Evolutionary conservation across 23 red algal genomes (phyloP).

Genomic region (Gracilaria caudata): DNA sequence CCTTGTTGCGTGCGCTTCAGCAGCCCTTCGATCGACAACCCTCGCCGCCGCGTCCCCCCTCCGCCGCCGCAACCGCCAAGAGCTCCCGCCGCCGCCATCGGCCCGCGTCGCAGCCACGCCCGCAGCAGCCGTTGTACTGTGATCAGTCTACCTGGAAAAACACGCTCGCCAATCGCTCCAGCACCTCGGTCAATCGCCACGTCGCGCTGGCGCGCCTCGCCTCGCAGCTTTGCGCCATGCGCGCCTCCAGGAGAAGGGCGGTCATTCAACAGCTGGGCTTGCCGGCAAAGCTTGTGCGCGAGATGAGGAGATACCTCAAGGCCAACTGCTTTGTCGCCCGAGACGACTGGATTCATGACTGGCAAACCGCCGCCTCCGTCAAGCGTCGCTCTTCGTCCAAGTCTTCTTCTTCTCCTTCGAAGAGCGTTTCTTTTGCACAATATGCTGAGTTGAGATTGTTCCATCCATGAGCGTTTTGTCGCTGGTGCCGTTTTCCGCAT

Average conservation of each 20-base stretch:
- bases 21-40: neutral
- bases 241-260: neutral
- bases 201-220: slow-evolving; percentile 13
- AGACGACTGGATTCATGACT: neutral
- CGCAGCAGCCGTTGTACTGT: neutral
- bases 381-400: neutral
- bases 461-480: neutral
- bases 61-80: neutral
- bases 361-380: neutral
- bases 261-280: slow-evolving; percentile 18
- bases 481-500: neutral
- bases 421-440: slow-evolving; percentile 19
- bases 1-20: slow-evolving; percentile 6
- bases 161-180: slow-evolving; percentile 28
- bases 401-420: neutral
- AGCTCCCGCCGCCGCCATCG: neutral
- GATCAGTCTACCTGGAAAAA: slow-evolving; percentile 9
- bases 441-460: slow-evolving; percentile 18
- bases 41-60: neutral
- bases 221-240: slow-evolving; percentile 5
- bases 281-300: slow-evolving; percentile 1
- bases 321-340: neutral
- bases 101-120: neutral
- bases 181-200: slow-evolving; percentile 13
- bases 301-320: slow-evolving; percentile 14